Conservation (phyloP, 2,329 filamentous ascomycete species). For the Fusarium nematophilum region DNA sequence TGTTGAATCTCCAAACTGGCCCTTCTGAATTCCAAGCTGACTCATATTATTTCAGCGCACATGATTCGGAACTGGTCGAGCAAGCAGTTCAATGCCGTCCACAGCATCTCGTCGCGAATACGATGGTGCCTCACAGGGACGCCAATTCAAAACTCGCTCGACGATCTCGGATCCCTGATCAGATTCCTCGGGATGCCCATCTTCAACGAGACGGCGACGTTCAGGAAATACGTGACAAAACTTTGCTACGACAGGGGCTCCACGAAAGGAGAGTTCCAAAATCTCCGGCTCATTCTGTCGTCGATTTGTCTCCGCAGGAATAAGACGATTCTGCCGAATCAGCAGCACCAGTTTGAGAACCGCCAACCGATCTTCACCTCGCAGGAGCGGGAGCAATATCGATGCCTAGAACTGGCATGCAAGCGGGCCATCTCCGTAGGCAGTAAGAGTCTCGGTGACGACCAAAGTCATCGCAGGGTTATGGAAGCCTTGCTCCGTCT, state of each 20-base stretch:
- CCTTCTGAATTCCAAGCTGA: too few species aligned
- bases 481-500: not conserved
- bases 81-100: not conserved
- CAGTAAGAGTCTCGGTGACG: not conserved
- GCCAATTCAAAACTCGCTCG: conserved; percentile 9
- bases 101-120: not conserved
- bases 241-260: not conserved
- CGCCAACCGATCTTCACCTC: not conserved
- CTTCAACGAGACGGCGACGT: not conserved
- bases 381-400: not conserved
- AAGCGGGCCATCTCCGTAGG: not conserved
- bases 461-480: not conserved
- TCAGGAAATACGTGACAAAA: not conserved
- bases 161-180: conserved; percentile 4
- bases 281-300: not conserved
- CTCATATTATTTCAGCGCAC: too few species aligned
- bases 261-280: not conserved
- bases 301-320: not conserved
- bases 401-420: not conserved
- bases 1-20: too few species aligned
- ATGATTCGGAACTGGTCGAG: not conserved
- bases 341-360: not conserved
- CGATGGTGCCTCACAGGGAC: conserved; percentile 14
- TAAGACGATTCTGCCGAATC: not conserved
- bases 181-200: not conserved